phyloP scores from a whole-genome alignment of 2,329 filamentous ascomycete genomes.

The Macroventuria anomochaeta region DNA sequence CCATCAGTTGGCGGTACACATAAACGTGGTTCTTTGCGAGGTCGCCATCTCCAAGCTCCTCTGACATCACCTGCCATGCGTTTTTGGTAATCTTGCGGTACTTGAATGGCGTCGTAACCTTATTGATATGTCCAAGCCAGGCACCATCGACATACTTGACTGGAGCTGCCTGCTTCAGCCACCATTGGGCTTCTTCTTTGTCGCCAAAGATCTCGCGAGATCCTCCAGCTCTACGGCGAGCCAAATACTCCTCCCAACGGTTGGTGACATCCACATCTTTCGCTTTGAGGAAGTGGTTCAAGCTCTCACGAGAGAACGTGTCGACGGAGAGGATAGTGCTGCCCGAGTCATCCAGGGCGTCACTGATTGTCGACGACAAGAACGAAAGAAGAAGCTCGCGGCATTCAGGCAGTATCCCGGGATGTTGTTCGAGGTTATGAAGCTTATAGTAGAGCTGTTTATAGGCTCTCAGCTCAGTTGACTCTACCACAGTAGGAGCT shows the following conservation, averaged over 20 bases:
- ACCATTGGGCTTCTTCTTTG: conserved; percentile 48
- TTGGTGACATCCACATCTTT: conserved; percentile 42
- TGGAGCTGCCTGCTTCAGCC: conserved; percentile 52
- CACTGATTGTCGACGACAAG: conserved; percentile 43
- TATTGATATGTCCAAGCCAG: conserved; percentile 57
- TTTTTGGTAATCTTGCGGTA: conserved; percentile 51
- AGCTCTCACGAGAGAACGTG: conserved; percentile 35
- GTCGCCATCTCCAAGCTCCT: conserved; percentile 60
- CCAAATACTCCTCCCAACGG: conserved; percentile 47
- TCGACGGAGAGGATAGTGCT: conserved; percentile 43
- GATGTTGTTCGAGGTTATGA: conserved; percentile 51
- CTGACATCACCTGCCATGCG: conserved; percentile 58
- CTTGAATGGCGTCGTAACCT: conserved; percentile 53
- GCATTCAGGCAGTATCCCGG: conserved; percentile 44
- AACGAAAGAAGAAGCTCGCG: conserved; percentile 46
- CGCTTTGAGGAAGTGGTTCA: conserved; percentile 39
- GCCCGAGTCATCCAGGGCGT: conserved; percentile 18
- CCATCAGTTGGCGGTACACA: conserved; percentile 45
- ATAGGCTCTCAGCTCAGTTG: conserved; percentile 19
- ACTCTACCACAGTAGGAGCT: neutral
- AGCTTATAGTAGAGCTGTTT: conserved; percentile 52
- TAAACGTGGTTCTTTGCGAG: conserved; percentile 55
- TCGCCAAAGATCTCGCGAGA: conserved; percentile 47
- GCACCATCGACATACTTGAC: conserved; percentile 59
- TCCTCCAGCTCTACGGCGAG: conserved; percentile 43